Conservation (phyloP, 306 rosid genomes). For the Vigna trinervia region DNA sequence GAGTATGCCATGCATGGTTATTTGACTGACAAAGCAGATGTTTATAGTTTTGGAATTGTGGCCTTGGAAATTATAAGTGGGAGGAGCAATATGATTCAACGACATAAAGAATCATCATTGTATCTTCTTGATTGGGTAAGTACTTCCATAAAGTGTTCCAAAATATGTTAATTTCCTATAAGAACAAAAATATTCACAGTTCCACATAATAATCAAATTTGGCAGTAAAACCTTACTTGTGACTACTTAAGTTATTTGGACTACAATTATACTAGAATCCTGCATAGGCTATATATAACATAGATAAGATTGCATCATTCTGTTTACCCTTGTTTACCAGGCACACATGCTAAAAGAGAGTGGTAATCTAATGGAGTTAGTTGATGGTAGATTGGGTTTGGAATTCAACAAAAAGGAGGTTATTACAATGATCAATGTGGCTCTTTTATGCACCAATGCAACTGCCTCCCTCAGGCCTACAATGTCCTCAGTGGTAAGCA, state of each 20-base stretch:
- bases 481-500: slow-evolving; percentile 57
- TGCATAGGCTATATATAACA: too few species aligned
- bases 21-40: slow-evolving; percentile 67
- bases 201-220: too few species aligned
- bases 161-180: too few species aligned
- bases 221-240: too few species aligned
- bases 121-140: slow-evolving; percentile 53
- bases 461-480: slow-evolving; percentile 45
- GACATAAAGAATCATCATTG: neutral
- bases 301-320: neutral
- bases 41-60: slow-evolving; percentile 73
- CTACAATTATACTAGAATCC: too few species aligned
- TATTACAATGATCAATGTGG: slow-evolving; percentile 47
- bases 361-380: slow-evolving; percentile 45
- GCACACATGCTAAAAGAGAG: slow-evolving; percentile 43
- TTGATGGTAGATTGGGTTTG: slow-evolving; percentile 44
- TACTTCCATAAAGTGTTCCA: too few species aligned
- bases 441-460: slow-evolving; percentile 46
- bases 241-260: too few species aligned
- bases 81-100: neutral
- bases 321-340: slow-evolving; percentile 8
- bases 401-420: slow-evolving; percentile 42
- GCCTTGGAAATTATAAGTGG: slow-evolving; percentile 43
- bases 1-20: slow-evolving; percentile 74
- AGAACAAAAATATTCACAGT: too few species aligned